Base-by-base conservation (phyloP, 176 grass and related monocot genomes). In the Chrysopogon serrulatus region DNA sequence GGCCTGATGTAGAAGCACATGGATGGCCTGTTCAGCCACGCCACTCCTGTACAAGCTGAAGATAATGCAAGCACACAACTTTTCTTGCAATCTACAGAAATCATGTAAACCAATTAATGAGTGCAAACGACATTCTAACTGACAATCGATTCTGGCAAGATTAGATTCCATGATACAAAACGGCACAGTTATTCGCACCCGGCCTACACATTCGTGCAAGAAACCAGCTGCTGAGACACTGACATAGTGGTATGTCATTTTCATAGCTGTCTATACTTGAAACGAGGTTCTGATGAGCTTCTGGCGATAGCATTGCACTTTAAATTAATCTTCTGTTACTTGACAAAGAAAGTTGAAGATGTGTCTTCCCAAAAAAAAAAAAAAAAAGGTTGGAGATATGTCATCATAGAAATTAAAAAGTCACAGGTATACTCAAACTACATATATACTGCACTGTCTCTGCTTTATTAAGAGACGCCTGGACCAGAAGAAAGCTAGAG, bases 101-200 rank as follows among this genome's bases (percentile, higher is more conserved):
- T 17, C 42, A 2, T 30, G 27, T 57, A 36, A 45, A 82, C 24
- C 33, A 2, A 40, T 41, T 76, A 73, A 81, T 76, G 63, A 23
- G 62, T 81, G 78, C 64, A 71, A 4, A 71, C 65, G 88, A 82
- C 78, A 82, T 86, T 82, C 88, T 44, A 90, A 66, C 53, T 30
- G 43, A 71, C 75, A 79, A 71, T n/a, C 19, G 5, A 65, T 65
- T 63, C 42, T 12, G 42, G 41, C 32, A 65, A 57, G 30, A 73
- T 77, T 41, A 43, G 83, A 71, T 77, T 77, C 77, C 54, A 44
- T 43, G 47, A 37, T 33, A 4, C 27, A 26, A 28, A 72, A 44
- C 8, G 57, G 68, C 69, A 41, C 78, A 76, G 71, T 81, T 82
- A 82, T 90, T 70, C 15, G 27, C 65, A 71, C 33, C 12, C 2